These are phyloP conservation scores for Mycena capillaripes DNA, from an alignment of 768 basidiomycete species.

Conservation along the genomic window DNA sequence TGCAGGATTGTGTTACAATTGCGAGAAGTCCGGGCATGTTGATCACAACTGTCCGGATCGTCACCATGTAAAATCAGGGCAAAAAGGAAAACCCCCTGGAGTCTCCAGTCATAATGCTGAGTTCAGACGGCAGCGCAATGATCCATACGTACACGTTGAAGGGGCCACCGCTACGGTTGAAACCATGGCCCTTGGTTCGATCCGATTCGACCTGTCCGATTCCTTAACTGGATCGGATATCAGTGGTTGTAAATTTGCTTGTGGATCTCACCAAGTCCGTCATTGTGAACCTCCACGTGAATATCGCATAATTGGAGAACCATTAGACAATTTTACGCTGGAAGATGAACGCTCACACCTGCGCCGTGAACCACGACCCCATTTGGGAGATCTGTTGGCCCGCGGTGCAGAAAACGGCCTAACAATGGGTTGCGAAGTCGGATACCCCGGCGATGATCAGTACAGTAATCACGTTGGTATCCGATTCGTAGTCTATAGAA, in stretches of 20 bases:
- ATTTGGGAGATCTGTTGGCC: not conserved
- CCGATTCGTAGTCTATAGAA: not conserved
- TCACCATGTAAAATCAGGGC: not conserved
- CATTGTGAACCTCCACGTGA: too few relatives aligned
- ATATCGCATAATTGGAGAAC: too few relatives aligned
- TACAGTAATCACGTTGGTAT: not conserved
- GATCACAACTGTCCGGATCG: not conserved
- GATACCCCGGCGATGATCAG: not conserved
- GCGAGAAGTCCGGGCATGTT: not conserved
- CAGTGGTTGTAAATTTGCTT: too few relatives aligned
- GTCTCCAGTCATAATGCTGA: not conserved
- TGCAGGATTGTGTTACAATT: not conserved
- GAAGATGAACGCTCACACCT: not conserved
- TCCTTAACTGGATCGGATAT: too few relatives aligned
- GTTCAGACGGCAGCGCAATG: not conserved
- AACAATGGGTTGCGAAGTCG: not conserved
- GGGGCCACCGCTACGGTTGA: not conserved
- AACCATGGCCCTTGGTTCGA: not conserved
- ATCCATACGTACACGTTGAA: not conserved
- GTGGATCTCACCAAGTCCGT: too few relatives aligned
- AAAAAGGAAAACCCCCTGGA: not conserved
- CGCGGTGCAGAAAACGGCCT: not conserved
- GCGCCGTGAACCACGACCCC: not conserved
- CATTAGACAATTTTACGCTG: not conserved
- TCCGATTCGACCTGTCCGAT: not conserved